A percentile compares a stretch with the other conserved stretches of the same genome.
phyloP scores from a whole-genome alignment of 2,329 filamentous ascomycete genomes.

The Mycosphaerella sp. region DNA sequence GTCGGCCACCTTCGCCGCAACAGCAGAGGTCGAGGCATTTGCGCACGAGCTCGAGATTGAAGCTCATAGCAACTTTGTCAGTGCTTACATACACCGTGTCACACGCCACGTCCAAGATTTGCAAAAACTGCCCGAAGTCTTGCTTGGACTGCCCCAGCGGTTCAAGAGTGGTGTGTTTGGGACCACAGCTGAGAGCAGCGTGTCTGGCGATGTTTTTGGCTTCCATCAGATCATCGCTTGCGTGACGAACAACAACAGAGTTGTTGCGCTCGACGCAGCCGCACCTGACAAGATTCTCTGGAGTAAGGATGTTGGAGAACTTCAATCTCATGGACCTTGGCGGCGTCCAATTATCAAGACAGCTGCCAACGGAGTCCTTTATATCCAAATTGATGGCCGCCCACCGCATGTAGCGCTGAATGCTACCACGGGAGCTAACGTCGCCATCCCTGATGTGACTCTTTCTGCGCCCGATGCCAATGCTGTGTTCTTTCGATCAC shows the following conservation, averaged over 20 bases:
- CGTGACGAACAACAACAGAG: constrained; percentile 69
- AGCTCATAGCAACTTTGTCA: constrained; percentile 69
- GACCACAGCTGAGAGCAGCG: constrained; percentile 37
- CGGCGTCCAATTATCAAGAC: constrained; percentile 43
- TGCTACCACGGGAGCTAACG: constrained; percentile 29
- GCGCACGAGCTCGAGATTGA: constrained; percentile 79
- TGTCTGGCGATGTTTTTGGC: constrained; percentile 71
- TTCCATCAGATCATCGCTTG: constrained; percentile 81
- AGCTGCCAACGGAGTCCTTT: constrained; percentile 37
- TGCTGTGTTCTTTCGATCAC: constrained; percentile 26
- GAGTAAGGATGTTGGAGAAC: constrained; percentile 60
- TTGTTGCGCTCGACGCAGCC: constrained; percentile 74
- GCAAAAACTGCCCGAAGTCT: constrained; percentile 65
- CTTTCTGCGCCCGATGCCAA: not conserved
- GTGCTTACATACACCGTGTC: constrained; percentile 83
- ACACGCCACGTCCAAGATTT: constrained; percentile 76
- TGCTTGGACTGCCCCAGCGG: constrained; percentile 62
- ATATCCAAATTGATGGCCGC: constrained; percentile 13
- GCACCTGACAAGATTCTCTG: constrained; percentile 69
- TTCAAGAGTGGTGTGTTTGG: constrained; percentile 52
- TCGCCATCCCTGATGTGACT: constrained; percentile 4
- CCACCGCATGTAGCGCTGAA: constrained; percentile 51
- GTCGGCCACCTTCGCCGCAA: constrained; percentile 71
- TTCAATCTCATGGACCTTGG: constrained; percentile 45
- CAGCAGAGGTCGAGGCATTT: constrained; percentile 58